Conservation (phyloP, 306 rosid species). For the Vachellia pachyceras region DNA sequence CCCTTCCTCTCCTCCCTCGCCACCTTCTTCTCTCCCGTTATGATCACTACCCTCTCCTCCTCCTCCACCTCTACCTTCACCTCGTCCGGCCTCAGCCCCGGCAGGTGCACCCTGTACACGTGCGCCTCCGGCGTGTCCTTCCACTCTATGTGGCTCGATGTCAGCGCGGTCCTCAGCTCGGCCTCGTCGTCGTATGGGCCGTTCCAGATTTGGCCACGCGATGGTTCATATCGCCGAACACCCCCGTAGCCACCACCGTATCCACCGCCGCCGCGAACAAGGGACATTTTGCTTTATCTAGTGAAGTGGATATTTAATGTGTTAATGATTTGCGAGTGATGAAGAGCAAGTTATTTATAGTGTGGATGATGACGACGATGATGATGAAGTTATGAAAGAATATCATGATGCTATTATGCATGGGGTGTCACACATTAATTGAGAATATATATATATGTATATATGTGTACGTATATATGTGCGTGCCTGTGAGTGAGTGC, state of each 20-base stretch:
- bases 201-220: slow-evolving; percentile 12
- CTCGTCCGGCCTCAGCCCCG: slow-evolving; percentile 47
- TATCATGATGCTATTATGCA: not conserved
- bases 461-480: not conserved
- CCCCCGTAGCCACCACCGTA: not conserved
- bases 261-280: not conserved
- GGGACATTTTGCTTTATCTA: not conserved
- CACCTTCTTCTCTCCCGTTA: slow-evolving; percentile 46
- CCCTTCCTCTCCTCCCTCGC: slow-evolving; percentile 49
- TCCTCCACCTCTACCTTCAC: slow-evolving; percentile 62
- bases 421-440: not conserved
- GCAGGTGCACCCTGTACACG: slow-evolving; percentile 50
- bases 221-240: slow-evolving; percentile 25
- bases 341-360: not conserved
- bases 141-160: slow-evolving; percentile 35
- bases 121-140: slow-evolving; percentile 53
- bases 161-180: not conserved
- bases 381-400: not conserved
- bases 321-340: not conserved
- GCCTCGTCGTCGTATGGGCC: slow-evolving; percentile 13
- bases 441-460: not conserved
- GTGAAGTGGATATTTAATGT: not conserved
- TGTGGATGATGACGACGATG: not conserved
- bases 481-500: no score
- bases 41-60: slow-evolving; percentile 44